These are phyloP conservation scores for Crithidia brevicula DNA, from an alignment of 208 protist genomes.

Conservation along the genomic window DNA sequence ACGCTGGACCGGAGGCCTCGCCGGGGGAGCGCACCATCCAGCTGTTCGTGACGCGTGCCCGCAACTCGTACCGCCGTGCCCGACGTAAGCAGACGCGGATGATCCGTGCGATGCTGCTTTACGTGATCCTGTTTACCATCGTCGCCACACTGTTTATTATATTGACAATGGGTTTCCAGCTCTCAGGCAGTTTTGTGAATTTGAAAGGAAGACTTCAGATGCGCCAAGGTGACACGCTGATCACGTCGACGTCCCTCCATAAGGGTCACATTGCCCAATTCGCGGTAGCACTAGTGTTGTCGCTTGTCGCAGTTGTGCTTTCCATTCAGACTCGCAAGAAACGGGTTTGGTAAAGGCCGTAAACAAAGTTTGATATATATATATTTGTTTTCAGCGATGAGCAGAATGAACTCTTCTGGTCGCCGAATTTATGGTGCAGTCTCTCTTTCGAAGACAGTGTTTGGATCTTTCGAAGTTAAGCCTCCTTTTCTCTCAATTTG, in stretches of 20 bases:
- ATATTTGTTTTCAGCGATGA: not conserved
- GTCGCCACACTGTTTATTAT: not conserved
- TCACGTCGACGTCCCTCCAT: not conserved
- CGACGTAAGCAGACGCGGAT: constrained; percentile 1
- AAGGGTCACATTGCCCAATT: constrained; percentile 7
- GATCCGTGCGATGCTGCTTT: not conserved
- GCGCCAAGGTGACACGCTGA: not conserved
- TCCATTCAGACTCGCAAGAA: not conserved
- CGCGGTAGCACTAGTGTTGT: not conserved
- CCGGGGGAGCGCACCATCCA: constrained; percentile 21
- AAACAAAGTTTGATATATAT: not conserved
- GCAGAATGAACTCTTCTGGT: too few species aligned
- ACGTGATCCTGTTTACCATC: not conserved
- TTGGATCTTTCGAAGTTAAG: too few species aligned
- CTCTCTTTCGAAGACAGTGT: too few species aligned
- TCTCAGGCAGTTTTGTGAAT: not conserved
- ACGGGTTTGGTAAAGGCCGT: not conserved
- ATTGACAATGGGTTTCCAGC: not conserved
- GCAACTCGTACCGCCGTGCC: constrained; percentile 19
- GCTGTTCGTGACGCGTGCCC: constrained; percentile 21
- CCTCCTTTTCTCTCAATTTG: too few species aligned
- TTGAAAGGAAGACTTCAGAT: not conserved
- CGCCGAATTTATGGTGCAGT: too few species aligned
- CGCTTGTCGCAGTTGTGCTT: not conserved
- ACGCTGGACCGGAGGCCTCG: constrained; percentile 11